Conservation (phyloP, 2,329 filamentous ascomycete species). For the Cercospora sp. region DNA sequence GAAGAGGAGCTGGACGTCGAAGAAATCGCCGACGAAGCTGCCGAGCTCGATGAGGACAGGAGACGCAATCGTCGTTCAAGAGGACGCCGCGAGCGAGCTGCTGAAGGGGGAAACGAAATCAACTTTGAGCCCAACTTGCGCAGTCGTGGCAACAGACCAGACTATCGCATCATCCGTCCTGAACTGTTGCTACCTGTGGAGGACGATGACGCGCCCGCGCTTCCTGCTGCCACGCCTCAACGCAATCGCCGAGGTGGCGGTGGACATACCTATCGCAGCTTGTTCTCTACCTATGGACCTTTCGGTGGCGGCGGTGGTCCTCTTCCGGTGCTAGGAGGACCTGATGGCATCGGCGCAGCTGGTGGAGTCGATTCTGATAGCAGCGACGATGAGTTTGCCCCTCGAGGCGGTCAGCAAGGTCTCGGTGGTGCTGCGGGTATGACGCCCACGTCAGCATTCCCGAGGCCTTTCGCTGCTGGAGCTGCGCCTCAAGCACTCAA, state of each 20-base stretch:
- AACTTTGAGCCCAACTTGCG: conserved; percentile 51
- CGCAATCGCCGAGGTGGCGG: conserved; percentile 61
- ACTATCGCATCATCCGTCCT: conserved; percentile 83
- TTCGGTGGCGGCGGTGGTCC: conserved; percentile 82
- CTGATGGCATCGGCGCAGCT: conserved; percentile 70
- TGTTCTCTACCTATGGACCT: conserved; percentile 88
- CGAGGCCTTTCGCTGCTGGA: conserved; percentile 47
- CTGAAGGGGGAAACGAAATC: conserved; percentile 31
- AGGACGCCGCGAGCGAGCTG: conserved; percentile 36
- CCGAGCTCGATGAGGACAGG: conserved; percentile 58
- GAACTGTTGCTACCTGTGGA: conserved; percentile 71
- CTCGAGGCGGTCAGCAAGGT: conserved; percentile 58
- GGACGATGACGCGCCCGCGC: conserved; percentile 66
- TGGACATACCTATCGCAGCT: conserved; percentile 67
- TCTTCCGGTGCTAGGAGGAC: conserved; percentile 70
- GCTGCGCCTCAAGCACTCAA: conserved; percentile 55
- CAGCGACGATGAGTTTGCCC: conserved; percentile 78
- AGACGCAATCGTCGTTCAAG: conserved; percentile 41
- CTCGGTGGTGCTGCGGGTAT: conserved; percentile 64
- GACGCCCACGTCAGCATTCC: conserved; percentile 57
- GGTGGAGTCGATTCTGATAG: conserved; percentile 90
- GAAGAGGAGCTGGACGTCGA: conserved; percentile 49
- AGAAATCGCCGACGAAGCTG: conserved; percentile 57
- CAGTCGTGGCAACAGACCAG: conserved; percentile 70
- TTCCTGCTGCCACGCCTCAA: conserved; percentile 61